These are phyloP conservation scores for Prinsepia uniflora DNA, from an alignment of 306 rosid genomes.

Conservation along the genomic window DNA sequence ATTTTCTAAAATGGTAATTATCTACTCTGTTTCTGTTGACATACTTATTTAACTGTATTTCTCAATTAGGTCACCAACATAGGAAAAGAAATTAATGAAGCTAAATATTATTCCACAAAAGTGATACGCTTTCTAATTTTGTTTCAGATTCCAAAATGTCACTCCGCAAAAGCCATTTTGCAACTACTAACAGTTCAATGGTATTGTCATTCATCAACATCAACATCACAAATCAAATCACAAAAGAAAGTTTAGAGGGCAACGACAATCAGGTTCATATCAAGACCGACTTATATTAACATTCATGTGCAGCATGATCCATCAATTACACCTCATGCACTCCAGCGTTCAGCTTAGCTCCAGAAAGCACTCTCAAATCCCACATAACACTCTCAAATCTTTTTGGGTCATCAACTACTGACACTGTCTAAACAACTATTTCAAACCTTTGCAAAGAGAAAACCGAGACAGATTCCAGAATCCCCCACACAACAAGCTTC, in stretches of 20 bases:
- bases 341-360: background rate
- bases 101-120: background rate
- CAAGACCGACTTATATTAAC: background rate
- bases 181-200: background rate
- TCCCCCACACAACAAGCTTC: background rate
- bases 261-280: background rate
- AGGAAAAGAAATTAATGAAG: background rate
- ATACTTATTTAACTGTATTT: background rate
- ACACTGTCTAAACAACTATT: background rate
- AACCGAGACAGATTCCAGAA: background rate
- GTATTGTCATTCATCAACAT: background rate
- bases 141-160: background rate
- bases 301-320: background rate
- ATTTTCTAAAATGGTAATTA: background rate
- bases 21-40: background rate
- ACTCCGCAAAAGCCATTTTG: background rate
- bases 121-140: background rate
- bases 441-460: background rate
- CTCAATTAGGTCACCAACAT: background rate
- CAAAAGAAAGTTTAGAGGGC: conserved; percentile 3
- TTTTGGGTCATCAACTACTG: background rate
- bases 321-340: background rate
- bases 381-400: background rate
- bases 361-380: background rate
- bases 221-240: background rate